Evolutionary conservation across 257 asterid species (phyloP), one percentile per base, ranked within the genome.

Genomic region (Gentiana macrophylla): DNA sequence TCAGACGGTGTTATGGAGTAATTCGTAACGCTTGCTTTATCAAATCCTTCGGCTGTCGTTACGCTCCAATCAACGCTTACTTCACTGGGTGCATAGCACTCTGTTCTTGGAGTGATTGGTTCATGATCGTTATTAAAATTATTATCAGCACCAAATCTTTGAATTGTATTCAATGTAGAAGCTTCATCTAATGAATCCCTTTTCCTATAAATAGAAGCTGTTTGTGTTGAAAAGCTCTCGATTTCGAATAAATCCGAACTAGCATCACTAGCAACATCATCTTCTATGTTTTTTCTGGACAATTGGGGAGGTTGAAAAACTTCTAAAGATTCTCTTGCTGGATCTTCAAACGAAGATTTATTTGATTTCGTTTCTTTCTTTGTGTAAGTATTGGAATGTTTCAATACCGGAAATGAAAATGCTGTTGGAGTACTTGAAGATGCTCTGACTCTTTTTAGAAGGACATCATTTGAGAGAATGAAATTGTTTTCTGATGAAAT

Each of bases 21-120:
- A 60, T 76, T 84, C 2, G 86, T 64, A 7, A 82, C 60, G 59
- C 94, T 81, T 34, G 81, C 82, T 59, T 67, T 59, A 59, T 86
- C 94, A 65, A 70, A 79, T 0, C 93, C 94, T 70, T 84, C 96
- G 8, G 95, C 97, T 3, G 97, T 89, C 7, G 94, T 81, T 2
- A 89, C 97, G 62, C 95, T 86, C 97, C 97, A 89, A 67, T 81
- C 95, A 3, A 89, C 71, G 67, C 97, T 89, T 2, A 77, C 86
- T 45, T 89, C 97, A 60, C 95, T 89, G 0, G 95, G 97, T n/a
- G 94, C 85, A 67, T 86, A 86, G 50, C 89, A 81, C 56, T 89
- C 97, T 0, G 95, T 80, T 6, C 72, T 81, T 1, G 89, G 96
- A 6, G 96, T 86, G 12, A 75, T 77, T 4, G 85, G 86, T 73